phyloP scores from a whole-genome alignment of 352 stramenopile species.

The Phytophthora constricta region DNA sequence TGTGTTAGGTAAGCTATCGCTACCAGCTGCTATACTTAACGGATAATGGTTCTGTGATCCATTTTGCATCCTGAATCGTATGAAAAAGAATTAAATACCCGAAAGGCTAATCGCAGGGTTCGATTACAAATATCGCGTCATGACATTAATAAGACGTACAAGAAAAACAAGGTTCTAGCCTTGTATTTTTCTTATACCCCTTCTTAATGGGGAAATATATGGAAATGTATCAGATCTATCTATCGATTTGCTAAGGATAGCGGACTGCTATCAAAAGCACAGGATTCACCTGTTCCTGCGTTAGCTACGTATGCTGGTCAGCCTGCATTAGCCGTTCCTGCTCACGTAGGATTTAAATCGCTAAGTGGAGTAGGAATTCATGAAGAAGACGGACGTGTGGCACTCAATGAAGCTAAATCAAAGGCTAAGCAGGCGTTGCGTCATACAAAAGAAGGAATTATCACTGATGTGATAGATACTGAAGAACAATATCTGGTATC shows the following conservation, averaged over 20 bases:
- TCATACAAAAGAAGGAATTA: background rate
- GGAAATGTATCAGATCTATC: constrained; percentile 19
- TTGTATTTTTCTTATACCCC: too few relatives aligned
- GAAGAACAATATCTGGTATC: background rate
- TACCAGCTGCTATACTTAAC: constrained; percentile 3
- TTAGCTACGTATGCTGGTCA: background rate
- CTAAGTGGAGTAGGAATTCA: background rate
- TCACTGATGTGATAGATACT: background rate
- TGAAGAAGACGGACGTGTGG: background rate
- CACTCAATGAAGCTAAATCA: background rate
- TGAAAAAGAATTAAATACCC: constrained; percentile 6
- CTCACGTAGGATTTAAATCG: background rate
- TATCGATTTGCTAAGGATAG: constrained; percentile 26
- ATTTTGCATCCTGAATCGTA: constrained; percentile 18
- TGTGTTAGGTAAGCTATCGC: background rate
- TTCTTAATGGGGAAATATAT: constrained; percentile 20
- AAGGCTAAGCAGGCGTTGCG: background rate
- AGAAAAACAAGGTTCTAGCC: constrained; percentile 6
- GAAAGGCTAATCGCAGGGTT: background rate
- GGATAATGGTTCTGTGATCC: background rate
- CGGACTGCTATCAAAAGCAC: background rate
- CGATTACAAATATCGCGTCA: background rate
- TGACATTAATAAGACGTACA: background rate
- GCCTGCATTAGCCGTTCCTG: background rate
- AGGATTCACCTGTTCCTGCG: background rate